phyloP scores from a whole-genome alignment of 495 filamentous ascomycete species.

The Tuber indicum region DNA sequence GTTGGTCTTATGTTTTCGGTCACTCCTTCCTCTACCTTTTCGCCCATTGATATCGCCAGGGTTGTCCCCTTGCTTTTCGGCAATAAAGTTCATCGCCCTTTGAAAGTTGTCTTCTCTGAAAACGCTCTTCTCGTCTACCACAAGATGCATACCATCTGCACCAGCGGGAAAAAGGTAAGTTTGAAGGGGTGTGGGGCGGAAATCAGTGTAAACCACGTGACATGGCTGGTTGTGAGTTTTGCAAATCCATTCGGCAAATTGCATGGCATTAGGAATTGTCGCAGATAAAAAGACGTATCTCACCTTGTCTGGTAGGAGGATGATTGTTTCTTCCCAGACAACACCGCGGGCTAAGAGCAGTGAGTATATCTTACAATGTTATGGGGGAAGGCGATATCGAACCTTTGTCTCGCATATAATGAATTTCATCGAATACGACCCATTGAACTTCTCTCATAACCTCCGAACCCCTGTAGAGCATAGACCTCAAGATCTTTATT shows the following conservation, averaged over 20 bases:
- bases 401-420: conserved; percentile 91
- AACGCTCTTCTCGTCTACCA: conserved; percentile 91
- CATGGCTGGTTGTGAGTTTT: conserved; percentile 96
- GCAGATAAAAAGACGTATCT: conserved; percentile 96
- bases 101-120: conserved; percentile 97
- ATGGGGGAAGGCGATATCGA: conserved; percentile 19
- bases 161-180: conserved; percentile 97
- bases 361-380: conserved; percentile 21
- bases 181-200: conserved; percentile 89
- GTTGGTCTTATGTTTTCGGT: conserved; percentile 78
- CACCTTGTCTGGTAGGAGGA: conserved; percentile 93
- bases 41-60: conserved; percentile 69
- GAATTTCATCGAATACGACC: conserved; percentile 97
- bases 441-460: conserved; percentile 98
- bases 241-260: conserved; percentile 97
- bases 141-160: conserved; percentile 83
- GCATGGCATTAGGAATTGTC: conserved; percentile 99
- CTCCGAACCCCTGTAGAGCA: conserved; percentile 96
- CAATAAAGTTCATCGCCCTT: conserved; percentile 81
- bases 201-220: conserved; percentile 98
- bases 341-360: conserved; percentile 64
- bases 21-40: conserved; percentile 63
- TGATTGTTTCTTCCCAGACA: conserved; percentile 99
- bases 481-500: conserved; percentile 78
- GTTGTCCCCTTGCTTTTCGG: conserved; percentile 81